Base-by-base conservation (phyloP, 1,284 basidiomycete genomes). In the Ustilago cynodontis region DNA sequence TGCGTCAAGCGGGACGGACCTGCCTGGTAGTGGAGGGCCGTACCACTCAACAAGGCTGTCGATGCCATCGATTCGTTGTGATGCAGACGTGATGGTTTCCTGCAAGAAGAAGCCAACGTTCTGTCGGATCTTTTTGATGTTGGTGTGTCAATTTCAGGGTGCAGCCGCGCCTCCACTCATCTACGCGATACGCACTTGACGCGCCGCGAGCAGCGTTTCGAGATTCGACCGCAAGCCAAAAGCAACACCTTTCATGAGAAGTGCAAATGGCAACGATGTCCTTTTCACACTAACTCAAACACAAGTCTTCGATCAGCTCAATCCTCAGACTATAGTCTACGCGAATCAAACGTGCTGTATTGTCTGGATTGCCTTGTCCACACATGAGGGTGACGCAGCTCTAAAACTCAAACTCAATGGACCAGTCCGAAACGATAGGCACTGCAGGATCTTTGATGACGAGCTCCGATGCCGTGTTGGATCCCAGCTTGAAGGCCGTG, bases 391-490 rank as follows among this genome's bases (percentile, higher is more conserved):
- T 39, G 2, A 43, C n/a, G 41, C 18, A 20, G 7, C 20, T 49
- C 24, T 37, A 72, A 47, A 67, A 68, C 54, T 74, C 72, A n/a
- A 81, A 64, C 18, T 75, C 71, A 41, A 84, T 62, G 14, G 53
- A 43, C 82, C 82, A 84, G 65, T 84, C 82, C 16, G 66, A 64
- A 8, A 72, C 50, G 26, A 84, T 69, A 20, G 53, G 37, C 14
- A 80, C 72, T n/a, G 67, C 63, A 16, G 83, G 83, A 53, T 84
- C 79, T 35, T 82, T 83, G 58, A 84, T 71, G 22, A 77, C 51
- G n/a, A 84, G 72, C 61, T 79, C 74, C 20, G 72, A 77, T 11
- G 78, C 75, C 22, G 58, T 75, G 57, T 47, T 69, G 18, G 70
- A 45, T 5, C 66, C 65, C 14, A 62, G 35, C 6, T 59, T 53